Base-by-base conservation (phyloP, 2,329 filamentous ascomycete species). In the Basipetospora chlamydospora region DNA sequence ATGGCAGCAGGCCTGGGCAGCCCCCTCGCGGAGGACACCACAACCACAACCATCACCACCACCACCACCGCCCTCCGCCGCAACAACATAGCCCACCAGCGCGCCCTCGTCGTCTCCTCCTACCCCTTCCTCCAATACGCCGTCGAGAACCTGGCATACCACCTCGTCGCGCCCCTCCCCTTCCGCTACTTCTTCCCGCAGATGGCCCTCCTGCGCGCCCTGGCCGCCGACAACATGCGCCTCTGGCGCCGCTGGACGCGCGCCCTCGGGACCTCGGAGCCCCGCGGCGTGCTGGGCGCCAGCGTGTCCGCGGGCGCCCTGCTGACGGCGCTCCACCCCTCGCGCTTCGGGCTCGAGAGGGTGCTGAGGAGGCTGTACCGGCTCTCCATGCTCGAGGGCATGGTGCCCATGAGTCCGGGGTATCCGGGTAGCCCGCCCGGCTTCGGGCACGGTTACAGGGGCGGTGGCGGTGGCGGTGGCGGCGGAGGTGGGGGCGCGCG, bases 201-300 rank as follows among this genome's bases (percentile, higher is more conserved):
- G 39, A 37, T 35, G 5, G 43, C 45, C 3, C 28, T 57, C 1
- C 38, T 57, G 5, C 28, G 35, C 2, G 26, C 44, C 2, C 37
- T 57, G 3, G 39, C 49, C 1, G 46, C 44, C 1, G 42, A 53
- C 30, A 21, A 44, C 0, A 53, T 47, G 39, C 46, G 51, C 1
- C 41, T 57, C n/a, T 57, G 53, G 53, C 43, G 47, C 22, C 41
- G 52, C 4, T 57, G 54, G 54, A 55, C 51, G 0, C 41, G 44
- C 5, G 41, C 55, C 6, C 26, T 55, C 9, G 50, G 50, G 1
- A 32, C 28, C 5, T 37, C 42, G 3, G 47, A 49, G 6, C 39
- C 50, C 3, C 41, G 37, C 0, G 43, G 26, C 1, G 43, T 54
- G 6, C 17, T 55, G 0, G 39, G 35, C 2, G 37, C 29, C 7